Percentiles rank a stretch among this genome's conserved stretches.
Evolutionary conservation across 2,329 filamentous ascomycete genomes (phyloP).

Genomic region (Fusarium lateritium): DNA sequence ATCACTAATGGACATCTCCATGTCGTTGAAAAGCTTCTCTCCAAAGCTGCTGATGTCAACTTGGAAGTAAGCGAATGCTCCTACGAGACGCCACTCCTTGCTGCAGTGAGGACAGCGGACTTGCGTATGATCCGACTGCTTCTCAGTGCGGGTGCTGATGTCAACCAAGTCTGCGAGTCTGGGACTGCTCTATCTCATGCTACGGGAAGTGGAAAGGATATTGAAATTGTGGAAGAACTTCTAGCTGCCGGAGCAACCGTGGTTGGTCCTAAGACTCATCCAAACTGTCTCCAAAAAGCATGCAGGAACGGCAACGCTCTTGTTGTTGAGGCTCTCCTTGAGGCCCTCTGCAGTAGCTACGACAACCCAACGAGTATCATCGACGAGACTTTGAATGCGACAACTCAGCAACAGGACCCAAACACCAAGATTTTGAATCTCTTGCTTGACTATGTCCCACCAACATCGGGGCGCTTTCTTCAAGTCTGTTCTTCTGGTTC

Average conservation of each 20-base stretch:
- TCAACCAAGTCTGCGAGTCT: neutral
- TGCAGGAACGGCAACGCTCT: neutral
- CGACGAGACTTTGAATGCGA: neutral
- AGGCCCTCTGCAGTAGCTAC: neutral
- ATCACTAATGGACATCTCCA: neutral
- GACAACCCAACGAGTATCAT: neutral
- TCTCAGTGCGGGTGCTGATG: slow-evolving; percentile 6
- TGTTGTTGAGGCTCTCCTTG: neutral
- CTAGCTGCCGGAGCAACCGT: neutral
- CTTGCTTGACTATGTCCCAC: neutral
- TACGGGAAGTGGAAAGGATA: neutral
- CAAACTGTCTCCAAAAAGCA: neutral
- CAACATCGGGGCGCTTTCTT: neutral
- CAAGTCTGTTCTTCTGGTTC: neutral
- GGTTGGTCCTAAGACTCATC: neutral
- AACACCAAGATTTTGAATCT: neutral
- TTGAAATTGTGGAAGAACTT: slow-evolving; percentile 13
- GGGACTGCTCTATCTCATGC: neutral
- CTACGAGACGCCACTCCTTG: neutral
- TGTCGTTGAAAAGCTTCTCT: slow-evolving; percentile 9
- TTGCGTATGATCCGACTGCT: neutral
- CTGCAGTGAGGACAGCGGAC: neutral
- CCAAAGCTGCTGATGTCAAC: slow-evolving; percentile 5
- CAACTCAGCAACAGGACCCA: neutral
- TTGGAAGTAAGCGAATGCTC: neutral